These are phyloP conservation scores for Chalaropsis ovoidea DNA, from an alignment of 2,329 filamentous ascomycete species.

Conservation along the genomic window DNA sequence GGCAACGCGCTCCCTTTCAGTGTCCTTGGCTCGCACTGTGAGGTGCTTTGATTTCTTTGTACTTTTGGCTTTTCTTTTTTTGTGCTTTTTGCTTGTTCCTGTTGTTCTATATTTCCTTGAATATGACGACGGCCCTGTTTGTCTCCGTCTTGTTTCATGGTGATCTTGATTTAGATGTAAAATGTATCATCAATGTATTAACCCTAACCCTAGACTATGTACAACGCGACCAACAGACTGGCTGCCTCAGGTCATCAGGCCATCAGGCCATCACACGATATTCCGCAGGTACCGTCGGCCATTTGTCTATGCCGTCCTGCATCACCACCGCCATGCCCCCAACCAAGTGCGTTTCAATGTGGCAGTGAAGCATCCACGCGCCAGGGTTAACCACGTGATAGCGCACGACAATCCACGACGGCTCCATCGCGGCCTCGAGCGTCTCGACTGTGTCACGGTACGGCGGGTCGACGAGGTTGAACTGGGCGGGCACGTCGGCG, in stretches of 20 bases:
- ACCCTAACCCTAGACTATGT: not conserved
- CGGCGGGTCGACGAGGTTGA: conserved; percentile 49
- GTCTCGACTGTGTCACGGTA: conserved; percentile 38
- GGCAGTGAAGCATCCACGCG: conserved; percentile 47
- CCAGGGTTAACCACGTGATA: conserved; percentile 46
- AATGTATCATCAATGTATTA: not conserved
- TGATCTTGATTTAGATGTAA: not conserved
- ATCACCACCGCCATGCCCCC: conserved; percentile 48
- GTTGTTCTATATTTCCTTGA: conserved; percentile 12
- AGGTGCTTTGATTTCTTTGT: conserved; percentile 22
- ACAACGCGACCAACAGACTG: not conserved
- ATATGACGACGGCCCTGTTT: not conserved
- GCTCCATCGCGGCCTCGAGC: conserved; percentile 20
- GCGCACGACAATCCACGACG: conserved; percentile 41
- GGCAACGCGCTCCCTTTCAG: no score
- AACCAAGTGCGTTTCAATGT: conserved; percentile 44
- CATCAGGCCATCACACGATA: conserved; percentile 28
- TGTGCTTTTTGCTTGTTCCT: not conserved
- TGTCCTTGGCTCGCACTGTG: not conserved
- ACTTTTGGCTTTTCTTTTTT: conserved; percentile 17
- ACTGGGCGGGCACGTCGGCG: conserved; percentile 37
- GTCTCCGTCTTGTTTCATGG: not conserved
- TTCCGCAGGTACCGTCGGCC: conserved; percentile 36
- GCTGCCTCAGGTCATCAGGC: conserved; percentile 5
- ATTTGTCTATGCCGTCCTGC: conserved; percentile 39